phyloP scores from a whole-genome alignment of 164 flowering plant species.

The Chimonanthus salicifolius region DNA sequence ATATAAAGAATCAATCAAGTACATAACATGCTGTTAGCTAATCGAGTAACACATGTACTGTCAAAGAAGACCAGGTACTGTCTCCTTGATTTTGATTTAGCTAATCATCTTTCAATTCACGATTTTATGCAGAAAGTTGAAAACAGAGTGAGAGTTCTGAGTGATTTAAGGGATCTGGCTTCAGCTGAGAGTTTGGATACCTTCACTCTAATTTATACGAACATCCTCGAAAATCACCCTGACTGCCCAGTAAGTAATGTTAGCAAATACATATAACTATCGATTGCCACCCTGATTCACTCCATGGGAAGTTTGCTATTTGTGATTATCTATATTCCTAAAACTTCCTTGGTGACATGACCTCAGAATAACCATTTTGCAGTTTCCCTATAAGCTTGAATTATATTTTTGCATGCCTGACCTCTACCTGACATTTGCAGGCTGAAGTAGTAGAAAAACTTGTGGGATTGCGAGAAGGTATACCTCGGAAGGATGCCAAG shows the following conservation, averaged over 20 bases:
- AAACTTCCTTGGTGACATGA: background rate
- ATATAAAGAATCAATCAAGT: background rate
- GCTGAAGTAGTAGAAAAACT: slow-evolving; percentile 96
- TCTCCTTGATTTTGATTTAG: background rate
- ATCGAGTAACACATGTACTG: no score
- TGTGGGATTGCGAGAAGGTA: slow-evolving; percentile 85
- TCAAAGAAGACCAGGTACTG: no score
- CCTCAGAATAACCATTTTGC: background rate
- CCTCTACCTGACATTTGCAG: slow-evolving; percentile 31
- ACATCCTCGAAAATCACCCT: slow-evolving; percentile 93
- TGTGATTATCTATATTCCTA: no score
- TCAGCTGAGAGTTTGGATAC: slow-evolving; percentile 95
- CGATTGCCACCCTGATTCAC: background rate
- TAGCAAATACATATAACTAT: background rate
- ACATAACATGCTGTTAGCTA: background rate
- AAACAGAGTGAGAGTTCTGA: slow-evolving; percentile 66
- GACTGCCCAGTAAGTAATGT: slow-evolving; percentile 83
- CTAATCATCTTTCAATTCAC: background rate
- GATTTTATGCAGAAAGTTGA: slow-evolving; percentile 78
- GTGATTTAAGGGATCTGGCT: slow-evolving; percentile 93
- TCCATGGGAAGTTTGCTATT: no score
- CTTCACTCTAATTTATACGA: slow-evolving; percentile 90
- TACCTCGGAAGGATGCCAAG: slow-evolving; percentile 93
- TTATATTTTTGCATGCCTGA: background rate
- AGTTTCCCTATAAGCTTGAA: background rate